Base-by-base conservation (phyloP, 345 rosid genomes). In the Jatropha curcas region DNA sequence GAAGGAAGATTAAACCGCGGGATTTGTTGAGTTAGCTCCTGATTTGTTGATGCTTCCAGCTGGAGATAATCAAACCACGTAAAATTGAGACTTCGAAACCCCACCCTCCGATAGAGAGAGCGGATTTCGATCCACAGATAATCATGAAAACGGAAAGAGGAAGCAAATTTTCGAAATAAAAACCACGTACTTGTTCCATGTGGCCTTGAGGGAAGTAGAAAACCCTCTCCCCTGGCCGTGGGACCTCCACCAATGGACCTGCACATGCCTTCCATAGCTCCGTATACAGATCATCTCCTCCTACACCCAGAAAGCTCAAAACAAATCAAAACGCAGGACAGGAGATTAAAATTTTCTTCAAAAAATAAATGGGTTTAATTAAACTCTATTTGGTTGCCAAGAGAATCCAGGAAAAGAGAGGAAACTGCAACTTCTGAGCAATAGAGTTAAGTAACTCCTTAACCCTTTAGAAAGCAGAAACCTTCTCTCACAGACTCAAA, bases 141-240 rank as follows among this genome's bases (percentile, higher is more conserved):
- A 56, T 45, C 67, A 71, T 33, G 58, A 48, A 71, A 63, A 76
- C 63, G 68, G 43, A 48, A 8, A 52, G 25, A 35, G 52, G 57
- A 81, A 74, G 80, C 63, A 27, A 7, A 27, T 27, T 57, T 24
- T 17, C 7, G 41, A 58, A 60, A 28, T 16, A 1, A 4, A 33
- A 55, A 37, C 17, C 14, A 72, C 81, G 67, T 74, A 82, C 98
- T 80, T 94, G 98, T 67, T 94, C 97, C 93, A 94, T 90, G 83
- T 94, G 97, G 17, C 97, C 98, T 78, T 94, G 98, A 41, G 98
- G 97, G 72, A 94, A 89, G 71, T 94, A 94, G 83, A 75, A 90
- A 20, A 94, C 97, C 61, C 84, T 82, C 73, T 90, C 89, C 30
- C 75, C 79, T 58, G 53, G 28, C 74, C 75, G 82, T 16, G 98